Percentiles rank a stretch among this genome's conserved stretches.
phyloP scores from a whole-genome alignment of 108 stramenopile species.

The Skeletonema tropicum region DNA sequence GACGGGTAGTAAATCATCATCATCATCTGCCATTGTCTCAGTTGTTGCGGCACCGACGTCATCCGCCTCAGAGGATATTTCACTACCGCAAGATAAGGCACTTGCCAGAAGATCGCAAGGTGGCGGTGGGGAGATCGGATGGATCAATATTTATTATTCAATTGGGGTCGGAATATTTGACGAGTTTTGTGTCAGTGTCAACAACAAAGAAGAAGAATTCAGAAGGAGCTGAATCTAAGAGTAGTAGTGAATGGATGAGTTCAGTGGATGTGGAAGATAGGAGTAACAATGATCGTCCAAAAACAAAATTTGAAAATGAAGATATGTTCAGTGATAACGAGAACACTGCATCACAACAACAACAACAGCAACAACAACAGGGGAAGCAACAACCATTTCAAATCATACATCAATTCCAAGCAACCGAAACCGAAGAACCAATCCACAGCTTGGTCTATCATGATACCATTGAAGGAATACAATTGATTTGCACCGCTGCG shows the following conservation, averaged over 20 bases:
- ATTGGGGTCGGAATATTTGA: constrained; percentile 59
- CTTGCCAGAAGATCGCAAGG: constrained; percentile 21
- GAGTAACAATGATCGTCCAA: constrained; percentile 5
- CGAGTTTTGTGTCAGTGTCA: constrained; percentile 44
- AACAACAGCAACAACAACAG: constrained; percentile 7
- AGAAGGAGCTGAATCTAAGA: too few species aligned
- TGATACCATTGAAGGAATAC: constrained; percentile 26
- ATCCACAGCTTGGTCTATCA: constrained; percentile 39
- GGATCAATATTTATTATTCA: constrained; percentile 60
- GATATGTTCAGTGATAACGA: background rate
- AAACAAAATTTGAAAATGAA: background rate
- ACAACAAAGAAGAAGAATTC: too few species aligned
- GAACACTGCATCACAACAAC: background rate
- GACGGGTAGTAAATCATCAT: too few species aligned
- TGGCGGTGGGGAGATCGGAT: constrained; percentile 67
- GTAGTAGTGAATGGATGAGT: constrained; percentile 8
- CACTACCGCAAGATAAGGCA: constrained; percentile 26
- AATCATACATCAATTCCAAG: constrained; percentile 42
- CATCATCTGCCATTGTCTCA: background rate
- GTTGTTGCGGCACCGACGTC: constrained; percentile 9
- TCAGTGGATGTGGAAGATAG: constrained; percentile 9
- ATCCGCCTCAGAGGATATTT: constrained; percentile 8
- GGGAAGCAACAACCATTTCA: constrained; percentile 30
- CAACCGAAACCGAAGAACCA: constrained; percentile 37
- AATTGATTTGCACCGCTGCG: constrained; percentile 38